Evolutionary conservation across 78 protist species (phyloP).

Genomic region (Neovahlkampfia damariscottae): DNA sequence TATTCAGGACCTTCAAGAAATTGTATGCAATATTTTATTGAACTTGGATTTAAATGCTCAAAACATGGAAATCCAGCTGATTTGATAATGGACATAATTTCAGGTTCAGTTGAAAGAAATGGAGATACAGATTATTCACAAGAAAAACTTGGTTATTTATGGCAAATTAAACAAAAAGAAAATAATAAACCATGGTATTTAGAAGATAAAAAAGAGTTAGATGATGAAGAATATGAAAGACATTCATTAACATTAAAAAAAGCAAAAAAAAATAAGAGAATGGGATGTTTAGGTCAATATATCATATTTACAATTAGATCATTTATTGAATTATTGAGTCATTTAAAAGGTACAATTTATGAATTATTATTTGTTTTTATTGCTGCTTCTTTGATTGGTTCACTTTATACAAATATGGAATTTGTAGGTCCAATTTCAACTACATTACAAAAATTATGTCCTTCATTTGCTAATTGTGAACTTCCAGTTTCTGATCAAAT

Average conservation of each 20-base stretch:
- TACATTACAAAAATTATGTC: neutral
- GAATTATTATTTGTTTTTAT: neutral
- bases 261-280: too few species aligned
- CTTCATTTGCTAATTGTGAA: neutral
- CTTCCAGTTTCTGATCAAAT: neutral
- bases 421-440: neutral
- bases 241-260: too few species aligned
- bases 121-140: neutral
- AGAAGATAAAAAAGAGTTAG: neutral
- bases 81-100: slow-evolving; percentile 6
- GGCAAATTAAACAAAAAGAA: too few species aligned
- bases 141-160: neutral
- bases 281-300: neutral
- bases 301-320: neutral
- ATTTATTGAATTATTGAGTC: neutral
- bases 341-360: neutral
- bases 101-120: neutral
- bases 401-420: neutral
- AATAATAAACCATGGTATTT: too few species aligned
- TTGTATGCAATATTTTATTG: neutral
- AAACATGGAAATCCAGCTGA: slow-evolving; percentile 12
- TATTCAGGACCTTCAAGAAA: neutral
- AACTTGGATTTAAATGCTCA: neutral
- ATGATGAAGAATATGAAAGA: neutral
- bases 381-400: neutral